Evolutionary conservation across 306 rosid genomes (phyloP).

Genomic region (Inga leiocalycina): DNA sequence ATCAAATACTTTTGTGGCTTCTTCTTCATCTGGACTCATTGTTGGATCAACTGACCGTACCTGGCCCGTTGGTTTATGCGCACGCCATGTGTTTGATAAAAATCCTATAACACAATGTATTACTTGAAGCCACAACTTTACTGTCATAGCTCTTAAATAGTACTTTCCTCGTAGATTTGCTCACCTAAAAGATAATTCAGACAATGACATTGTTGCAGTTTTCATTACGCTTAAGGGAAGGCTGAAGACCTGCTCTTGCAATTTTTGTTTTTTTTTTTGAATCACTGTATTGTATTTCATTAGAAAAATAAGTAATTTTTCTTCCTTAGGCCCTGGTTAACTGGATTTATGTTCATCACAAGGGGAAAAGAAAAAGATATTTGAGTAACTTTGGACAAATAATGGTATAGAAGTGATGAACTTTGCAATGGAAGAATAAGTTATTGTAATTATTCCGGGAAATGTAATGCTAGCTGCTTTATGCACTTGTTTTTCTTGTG

Average conservation of each 20-base stretch:
- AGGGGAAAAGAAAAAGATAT: not conserved
- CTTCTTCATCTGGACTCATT: not conserved
- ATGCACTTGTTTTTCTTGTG: not conserved
- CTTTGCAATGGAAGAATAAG: not conserved
- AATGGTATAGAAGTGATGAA: not conserved
- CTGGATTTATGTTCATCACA: not conserved
- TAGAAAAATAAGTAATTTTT: not conserved
- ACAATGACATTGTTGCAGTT: not conserved
- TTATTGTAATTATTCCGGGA: not conserved
- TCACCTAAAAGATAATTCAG: not conserved
- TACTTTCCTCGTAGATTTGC: not conserved
- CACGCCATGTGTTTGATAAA: constrained; percentile 54
- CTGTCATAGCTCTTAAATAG: not conserved
- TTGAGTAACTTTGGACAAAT: not conserved
- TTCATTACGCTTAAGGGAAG: not conserved
- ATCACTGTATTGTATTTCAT: not conserved
- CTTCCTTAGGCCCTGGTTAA: not conserved
- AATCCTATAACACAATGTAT: not conserved
- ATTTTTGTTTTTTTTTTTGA: not conserved
- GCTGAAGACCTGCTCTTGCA: not conserved
- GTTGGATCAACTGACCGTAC: not conserved
- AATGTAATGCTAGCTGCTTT: not conserved
- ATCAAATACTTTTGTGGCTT: not conserved
- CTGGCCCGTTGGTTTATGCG: constrained; percentile 5
- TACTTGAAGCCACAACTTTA: not conserved